These are phyloP conservation scores for Caulochytrium protostelioides DNA, from an alignment of 371 early-diverging fungal species.

Conservation along the genomic window DNA sequence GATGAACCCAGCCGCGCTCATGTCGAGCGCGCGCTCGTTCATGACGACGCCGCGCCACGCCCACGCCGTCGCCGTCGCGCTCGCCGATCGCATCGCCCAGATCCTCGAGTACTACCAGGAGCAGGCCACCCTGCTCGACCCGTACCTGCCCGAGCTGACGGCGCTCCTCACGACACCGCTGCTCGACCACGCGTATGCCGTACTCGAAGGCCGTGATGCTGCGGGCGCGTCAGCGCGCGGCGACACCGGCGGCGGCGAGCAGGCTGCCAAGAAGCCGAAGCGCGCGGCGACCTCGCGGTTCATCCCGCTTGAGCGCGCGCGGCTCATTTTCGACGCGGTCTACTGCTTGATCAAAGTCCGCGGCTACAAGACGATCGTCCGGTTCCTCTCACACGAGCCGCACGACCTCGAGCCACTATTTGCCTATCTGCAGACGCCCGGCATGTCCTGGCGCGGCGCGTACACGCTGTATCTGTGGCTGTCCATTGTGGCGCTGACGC, in stretches of 20 bases:
- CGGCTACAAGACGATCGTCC: conserved; percentile 65
- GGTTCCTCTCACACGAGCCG: conserved; percentile 74
- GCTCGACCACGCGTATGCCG: conserved; percentile 23
- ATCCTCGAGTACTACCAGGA: conserved; percentile 64
- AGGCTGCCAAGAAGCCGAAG: too few relatives aligned
- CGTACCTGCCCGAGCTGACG: conserved; percentile 48
- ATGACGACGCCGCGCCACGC: too few relatives aligned
- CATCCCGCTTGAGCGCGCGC: too few relatives aligned
- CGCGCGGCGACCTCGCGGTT: too few relatives aligned
- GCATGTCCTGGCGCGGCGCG: conserved; percentile 43
- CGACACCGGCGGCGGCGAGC: conserved; percentile 12
- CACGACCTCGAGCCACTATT: conserved; percentile 66
- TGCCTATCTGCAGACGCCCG: conserved; percentile 20
- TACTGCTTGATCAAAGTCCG: conserved; percentile 61
- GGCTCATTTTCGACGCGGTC: conserved; percentile 26
- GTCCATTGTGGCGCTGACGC: conserved; percentile 73
- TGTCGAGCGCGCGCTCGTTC: too few relatives aligned
- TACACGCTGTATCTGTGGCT: conserved; percentile 63
- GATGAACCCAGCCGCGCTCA: too few relatives aligned
- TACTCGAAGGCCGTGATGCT: too few relatives aligned
- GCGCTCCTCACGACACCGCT: conserved; percentile 36
- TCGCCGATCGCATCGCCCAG: too few relatives aligned
- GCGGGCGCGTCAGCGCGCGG: too few relatives aligned
- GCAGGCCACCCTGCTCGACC: conserved; percentile 68
- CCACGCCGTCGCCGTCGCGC: too few relatives aligned